Evolutionary conservation across 139 green algal genomes (phyloP), one percentile per base, ranked within the genome.

Genomic region (Deuterostichococcus epilithicus): DNA sequence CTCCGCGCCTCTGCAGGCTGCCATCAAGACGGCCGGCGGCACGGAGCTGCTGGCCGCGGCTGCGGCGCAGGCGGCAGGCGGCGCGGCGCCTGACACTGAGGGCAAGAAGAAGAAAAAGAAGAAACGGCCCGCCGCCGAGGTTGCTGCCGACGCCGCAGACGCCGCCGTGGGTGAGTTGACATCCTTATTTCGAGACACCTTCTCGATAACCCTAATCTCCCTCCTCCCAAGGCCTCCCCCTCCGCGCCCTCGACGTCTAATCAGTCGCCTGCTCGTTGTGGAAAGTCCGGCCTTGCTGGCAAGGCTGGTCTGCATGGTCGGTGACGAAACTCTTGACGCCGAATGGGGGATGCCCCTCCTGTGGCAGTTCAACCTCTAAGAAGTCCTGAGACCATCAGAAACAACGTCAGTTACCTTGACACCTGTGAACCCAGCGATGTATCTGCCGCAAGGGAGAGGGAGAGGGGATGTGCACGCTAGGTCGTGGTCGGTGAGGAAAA

Each of bases 61-160:
- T 60, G 33, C 33, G 34, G 33, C 52, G 33, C 4, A 30, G n/a
- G 45, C 45, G 1, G 28, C 32, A 1, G 45, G 26, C 23, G 23
- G n/a, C 18, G 34, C 45, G 18, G 45, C 45, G 18, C 26, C 52
- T 4, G 72, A 70, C 72, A 33, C 37, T 5, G n/a, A 4, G 26
- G 76, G 8, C 44, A 80, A 80, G 23, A 78, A 85, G 65, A 79
- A 78, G 60, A 73, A 82, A 44, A 79, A 82, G 63, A 85, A 82
- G 79, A 78, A 85, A 39, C 82, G 83, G 73, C 72, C 81, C 36
- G 36, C 59, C 60, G 32, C 59, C 37, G 38, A 78, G 36, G 18
- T 34, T 34, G 70, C 39, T 33, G 33, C 37, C 6, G 25, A 42
- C 70, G 58, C 25, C 8, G 33, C 70, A 60, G 25, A 33, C 36